Conservation (phyloP, 306 rosid genomes). For the Luffa aegyptiaca region DNA sequence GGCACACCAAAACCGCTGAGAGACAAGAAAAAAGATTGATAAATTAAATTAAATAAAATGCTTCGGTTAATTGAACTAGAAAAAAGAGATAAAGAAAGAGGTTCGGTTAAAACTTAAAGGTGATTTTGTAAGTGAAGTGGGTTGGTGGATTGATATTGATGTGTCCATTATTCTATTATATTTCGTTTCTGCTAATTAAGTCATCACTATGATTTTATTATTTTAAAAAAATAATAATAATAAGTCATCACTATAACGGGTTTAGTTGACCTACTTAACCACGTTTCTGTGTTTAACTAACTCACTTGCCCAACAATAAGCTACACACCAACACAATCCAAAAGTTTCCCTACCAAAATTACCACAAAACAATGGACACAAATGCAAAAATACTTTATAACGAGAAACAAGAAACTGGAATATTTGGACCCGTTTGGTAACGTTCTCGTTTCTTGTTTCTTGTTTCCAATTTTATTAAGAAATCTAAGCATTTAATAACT, state of each 20-base stretch:
- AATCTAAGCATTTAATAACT: too few species aligned
- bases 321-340: neutral
- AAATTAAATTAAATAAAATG: neutral
- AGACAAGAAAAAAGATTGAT: neutral
- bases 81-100: neutral
- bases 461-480: too few species aligned
- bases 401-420: too few species aligned
- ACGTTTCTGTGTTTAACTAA: conserved; percentile 1
- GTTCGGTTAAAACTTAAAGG: conserved; percentile 37
- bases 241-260: conserved; percentile 18
- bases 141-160: conserved; percentile 52
- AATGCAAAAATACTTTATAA: too few species aligned
- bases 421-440: too few species aligned
- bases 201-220: neutral
- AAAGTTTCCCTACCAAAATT: too few species aligned
- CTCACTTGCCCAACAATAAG: neutral
- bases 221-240: too few species aligned
- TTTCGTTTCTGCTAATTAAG: neutral
- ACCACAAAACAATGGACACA: too few species aligned
- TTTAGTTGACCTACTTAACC: conserved; percentile 86
- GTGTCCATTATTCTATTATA: neutral
- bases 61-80: neutral
- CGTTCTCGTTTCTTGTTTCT: too few species aligned
- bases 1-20: neutral
- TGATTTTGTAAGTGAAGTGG: conserved; percentile 49